Evolutionary conservation across 2,329 filamentous ascomycete species (phyloP).

Genomic region (Stromatinia cepivora): DNA sequence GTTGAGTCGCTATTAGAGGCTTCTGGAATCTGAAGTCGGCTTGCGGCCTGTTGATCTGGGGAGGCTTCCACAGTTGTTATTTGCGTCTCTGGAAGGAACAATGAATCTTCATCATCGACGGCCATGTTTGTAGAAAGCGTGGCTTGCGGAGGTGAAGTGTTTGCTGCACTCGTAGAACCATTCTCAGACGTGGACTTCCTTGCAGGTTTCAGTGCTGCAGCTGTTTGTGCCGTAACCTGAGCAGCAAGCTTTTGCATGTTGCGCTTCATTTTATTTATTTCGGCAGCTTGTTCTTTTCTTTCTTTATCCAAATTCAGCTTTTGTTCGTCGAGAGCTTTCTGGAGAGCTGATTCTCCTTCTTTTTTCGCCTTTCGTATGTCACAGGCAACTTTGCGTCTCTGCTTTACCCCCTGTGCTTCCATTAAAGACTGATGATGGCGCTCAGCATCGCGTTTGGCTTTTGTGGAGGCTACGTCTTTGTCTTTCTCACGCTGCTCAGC

Average conservation of each 20-base stretch:
- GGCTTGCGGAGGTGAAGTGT: background rate
- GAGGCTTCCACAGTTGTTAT: background rate
- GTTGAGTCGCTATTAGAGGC: background rate
- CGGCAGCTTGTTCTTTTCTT: background rate
- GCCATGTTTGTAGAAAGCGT: background rate
- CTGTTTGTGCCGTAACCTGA: background rate
- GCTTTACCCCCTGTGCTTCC: background rate
- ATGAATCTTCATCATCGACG: constrained; percentile 25
- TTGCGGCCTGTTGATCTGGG: background rate
- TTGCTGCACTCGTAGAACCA: too few relatives aligned
- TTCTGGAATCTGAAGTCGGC: background rate
- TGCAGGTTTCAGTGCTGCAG: background rate
- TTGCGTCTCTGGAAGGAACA: constrained; percentile 25
- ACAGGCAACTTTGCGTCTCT: constrained; percentile 22
- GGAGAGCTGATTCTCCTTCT: constrained; percentile 19
- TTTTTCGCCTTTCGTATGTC: constrained; percentile 21
- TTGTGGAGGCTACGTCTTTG: constrained; percentile 20
- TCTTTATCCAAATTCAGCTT: constrained; percentile 16
- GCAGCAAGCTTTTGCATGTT: background rate
- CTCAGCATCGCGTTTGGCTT: constrained; percentile 24
- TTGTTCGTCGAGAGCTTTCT: constrained; percentile 17
- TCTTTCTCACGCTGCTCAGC: constrained; percentile 23
- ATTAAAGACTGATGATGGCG: constrained; percentile 18
- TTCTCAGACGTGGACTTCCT: background rate
- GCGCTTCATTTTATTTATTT: background rate